These are phyloP conservation scores for Eurotiales sp. DNA, from an alignment of 2,329 filamentous ascomycete genomes.

Conservation along the genomic window DNA sequence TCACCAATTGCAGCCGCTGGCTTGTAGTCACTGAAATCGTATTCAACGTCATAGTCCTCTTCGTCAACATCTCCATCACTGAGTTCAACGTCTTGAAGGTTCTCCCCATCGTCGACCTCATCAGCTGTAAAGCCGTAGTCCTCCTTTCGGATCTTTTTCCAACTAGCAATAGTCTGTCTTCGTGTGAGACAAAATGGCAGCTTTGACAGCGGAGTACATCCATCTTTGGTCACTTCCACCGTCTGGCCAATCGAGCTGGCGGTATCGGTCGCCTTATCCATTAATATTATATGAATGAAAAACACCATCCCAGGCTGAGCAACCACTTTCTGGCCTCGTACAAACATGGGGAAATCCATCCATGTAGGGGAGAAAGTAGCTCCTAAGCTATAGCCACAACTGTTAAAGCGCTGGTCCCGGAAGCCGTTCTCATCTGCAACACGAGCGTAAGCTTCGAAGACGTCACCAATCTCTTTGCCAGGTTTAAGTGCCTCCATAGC, in stretches of 20 bases:
- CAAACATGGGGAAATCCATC: conserved; percentile 13
- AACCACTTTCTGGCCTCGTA: conserved; percentile 8
- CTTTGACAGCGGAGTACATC: conserved; percentile 30
- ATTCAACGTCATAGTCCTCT: conserved; percentile 33
- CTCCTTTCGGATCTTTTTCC: conserved; percentile 32
- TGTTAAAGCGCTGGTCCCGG: conserved; percentile 27
- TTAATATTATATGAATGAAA: conserved; percentile 35
- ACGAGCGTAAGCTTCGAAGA: conserved; percentile 25
- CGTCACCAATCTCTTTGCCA: conserved; percentile 25
- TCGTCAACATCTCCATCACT: conserved; percentile 30
- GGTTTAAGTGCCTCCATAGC: conserved; percentile 26
- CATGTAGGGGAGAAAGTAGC: conserved; percentile 23
- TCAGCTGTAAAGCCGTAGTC: conserved; percentile 30
- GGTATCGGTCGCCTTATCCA: conserved; percentile 33
- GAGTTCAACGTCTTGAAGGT: conserved; percentile 31
- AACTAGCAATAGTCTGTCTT: conserved; percentile 31
- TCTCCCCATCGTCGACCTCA: conserved; percentile 32
- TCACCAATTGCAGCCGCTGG: conserved; percentile 21
- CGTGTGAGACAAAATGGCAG: conserved; percentile 31
- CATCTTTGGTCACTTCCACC: conserved; percentile 25
- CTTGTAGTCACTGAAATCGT: conserved; percentile 31
- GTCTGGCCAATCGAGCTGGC: conserved; percentile 31
- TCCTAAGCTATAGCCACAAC: conserved; percentile 28
- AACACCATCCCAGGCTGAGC: conserved; percentile 29
- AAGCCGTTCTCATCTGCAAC: conserved; percentile 31